These are phyloP conservation scores for Coprinopsis cinerea DNA, from an alignment of 768 basidiomycete genomes.

Conservation along the genomic window DNA sequence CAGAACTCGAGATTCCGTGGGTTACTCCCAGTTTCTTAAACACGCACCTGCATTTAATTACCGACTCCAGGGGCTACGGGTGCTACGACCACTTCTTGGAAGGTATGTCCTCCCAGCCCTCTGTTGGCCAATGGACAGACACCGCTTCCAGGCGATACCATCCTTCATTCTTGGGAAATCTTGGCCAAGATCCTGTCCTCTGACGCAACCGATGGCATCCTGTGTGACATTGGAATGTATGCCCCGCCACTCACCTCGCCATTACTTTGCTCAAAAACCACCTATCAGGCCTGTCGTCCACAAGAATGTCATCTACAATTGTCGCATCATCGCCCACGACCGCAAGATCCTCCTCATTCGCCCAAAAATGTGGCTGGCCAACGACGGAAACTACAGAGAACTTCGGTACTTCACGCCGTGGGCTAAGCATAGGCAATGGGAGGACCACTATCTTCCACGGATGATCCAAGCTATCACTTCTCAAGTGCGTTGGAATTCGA, in stretches of 20 bases:
- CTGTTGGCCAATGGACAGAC: background rate
- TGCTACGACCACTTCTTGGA: constrained; percentile 98
- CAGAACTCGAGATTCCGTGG: constrained; percentile 93
- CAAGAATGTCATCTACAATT: constrained; percentile 98
- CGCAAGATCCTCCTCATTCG: constrained; percentile 88
- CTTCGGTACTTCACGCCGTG: constrained; percentile 92
- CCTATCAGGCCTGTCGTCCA: constrained; percentile 83
- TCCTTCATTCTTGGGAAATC: constrained; percentile 96
- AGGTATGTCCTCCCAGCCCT: constrained; percentile 39
- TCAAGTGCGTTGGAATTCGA: constrained; percentile 46
- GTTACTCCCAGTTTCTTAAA: constrained; percentile 9
- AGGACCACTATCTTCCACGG: constrained; percentile 88
- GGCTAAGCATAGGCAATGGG: constrained; percentile 82
- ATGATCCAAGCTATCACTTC: constrained; percentile 86
- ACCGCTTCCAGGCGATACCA: constrained; percentile 73
- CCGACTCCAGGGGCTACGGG: constrained; percentile 74
- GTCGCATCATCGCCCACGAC: constrained; percentile 84
- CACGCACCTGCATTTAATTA: background rate
- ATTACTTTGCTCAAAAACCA: background rate
- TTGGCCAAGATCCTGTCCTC: constrained; percentile 84
- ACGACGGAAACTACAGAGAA: constrained; percentile 95
- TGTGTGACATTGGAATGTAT: constrained; percentile 97
- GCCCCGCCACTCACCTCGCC: constrained; percentile 17
- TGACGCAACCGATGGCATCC: constrained; percentile 74
- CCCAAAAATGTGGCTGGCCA: constrained; percentile 99